Percentiles rank a stretch among this genome's conserved stretches.
Conservation (phyloP, 441 rosid species). For the Adansonia gregorii region DNA sequence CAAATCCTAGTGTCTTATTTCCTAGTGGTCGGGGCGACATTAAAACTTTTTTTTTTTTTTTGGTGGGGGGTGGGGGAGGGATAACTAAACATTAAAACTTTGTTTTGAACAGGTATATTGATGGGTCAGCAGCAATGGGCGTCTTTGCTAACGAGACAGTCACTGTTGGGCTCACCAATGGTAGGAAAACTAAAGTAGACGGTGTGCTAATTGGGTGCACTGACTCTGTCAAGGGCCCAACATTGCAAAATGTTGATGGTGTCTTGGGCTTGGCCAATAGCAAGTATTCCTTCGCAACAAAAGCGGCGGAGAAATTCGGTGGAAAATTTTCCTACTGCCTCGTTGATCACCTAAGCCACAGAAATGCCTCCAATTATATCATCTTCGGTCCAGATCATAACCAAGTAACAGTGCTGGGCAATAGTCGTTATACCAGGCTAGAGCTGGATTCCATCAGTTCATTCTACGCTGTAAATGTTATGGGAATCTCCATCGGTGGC, state of each 20-base stretch:
- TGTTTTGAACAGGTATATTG: conserved; percentile 37
- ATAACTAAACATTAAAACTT: conserved; percentile 5
- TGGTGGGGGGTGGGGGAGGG: background rate
- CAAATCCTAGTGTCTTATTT: background rate
- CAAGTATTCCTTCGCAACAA: conserved; percentile 49
- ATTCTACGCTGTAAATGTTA: conserved; percentile 50
- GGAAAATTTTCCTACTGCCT: conserved; percentile 63
- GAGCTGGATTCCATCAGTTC: conserved; percentile 41
- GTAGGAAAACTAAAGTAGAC: conserved; percentile 31
- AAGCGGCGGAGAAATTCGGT: conserved; percentile 36
- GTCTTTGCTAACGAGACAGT: conserved; percentile 50
- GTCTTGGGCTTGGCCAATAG: conserved; percentile 54
- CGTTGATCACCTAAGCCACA: conserved; percentile 56
- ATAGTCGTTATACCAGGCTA: conserved; percentile 38
- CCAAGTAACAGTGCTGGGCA: conserved; percentile 3
- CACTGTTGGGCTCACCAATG: conserved; percentile 35
- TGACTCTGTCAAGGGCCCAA: conserved; percentile 33
- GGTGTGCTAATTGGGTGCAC: conserved; percentile 49
- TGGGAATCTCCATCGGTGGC: conserved; percentile 50
- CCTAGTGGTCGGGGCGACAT: background rate
- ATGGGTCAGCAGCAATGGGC: conserved; percentile 47
- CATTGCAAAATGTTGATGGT: conserved; percentile 48
- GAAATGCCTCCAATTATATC: conserved; percentile 47
- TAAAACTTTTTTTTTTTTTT: background rate
- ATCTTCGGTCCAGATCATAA: conserved; percentile 35